These are phyloP conservation scores for Rubus idaeus DNA, from an alignment of 306 rosid species.

Conservation along the genomic window DNA sequence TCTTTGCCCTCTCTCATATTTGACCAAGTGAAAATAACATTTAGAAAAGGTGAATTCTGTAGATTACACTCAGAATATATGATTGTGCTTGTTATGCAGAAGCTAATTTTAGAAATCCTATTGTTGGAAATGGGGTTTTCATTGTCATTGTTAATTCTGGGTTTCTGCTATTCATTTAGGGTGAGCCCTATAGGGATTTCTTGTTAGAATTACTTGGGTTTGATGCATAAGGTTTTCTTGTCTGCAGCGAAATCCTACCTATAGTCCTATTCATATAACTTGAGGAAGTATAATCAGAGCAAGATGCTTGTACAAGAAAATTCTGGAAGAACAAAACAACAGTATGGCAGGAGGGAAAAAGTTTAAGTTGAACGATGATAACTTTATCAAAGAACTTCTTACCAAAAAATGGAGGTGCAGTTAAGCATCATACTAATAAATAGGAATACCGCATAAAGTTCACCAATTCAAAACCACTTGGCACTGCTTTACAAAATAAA, in stretches of 20 bases:
- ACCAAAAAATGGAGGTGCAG: no score
- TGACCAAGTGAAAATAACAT: neutral
- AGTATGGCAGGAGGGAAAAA: no score
- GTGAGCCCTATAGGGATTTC: neutral
- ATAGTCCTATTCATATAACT: no score
- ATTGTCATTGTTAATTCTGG: neutral
- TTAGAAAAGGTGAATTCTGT: neutral
- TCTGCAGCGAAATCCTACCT: neutral
- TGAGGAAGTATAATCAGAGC: neutral
- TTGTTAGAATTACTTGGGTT: neutral
- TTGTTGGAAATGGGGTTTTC: neutral
- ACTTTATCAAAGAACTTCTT: no score
- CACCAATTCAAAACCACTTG: neutral
- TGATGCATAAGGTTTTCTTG: neutral
- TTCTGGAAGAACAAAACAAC: no score
- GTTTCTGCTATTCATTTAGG: conserved; percentile 2
- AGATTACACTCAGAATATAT: neutral
- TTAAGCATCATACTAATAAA: neutral
- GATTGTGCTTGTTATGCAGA: neutral
- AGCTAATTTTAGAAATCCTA: neutral
- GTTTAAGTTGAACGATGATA: no score
- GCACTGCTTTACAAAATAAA: neutral
- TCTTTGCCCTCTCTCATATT: neutral
- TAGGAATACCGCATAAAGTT: no score
- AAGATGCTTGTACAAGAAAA: neutral